phyloP scores from a whole-genome alignment of 805 yeast genomes.

The Yamadazyma akitaensis region DNA sequence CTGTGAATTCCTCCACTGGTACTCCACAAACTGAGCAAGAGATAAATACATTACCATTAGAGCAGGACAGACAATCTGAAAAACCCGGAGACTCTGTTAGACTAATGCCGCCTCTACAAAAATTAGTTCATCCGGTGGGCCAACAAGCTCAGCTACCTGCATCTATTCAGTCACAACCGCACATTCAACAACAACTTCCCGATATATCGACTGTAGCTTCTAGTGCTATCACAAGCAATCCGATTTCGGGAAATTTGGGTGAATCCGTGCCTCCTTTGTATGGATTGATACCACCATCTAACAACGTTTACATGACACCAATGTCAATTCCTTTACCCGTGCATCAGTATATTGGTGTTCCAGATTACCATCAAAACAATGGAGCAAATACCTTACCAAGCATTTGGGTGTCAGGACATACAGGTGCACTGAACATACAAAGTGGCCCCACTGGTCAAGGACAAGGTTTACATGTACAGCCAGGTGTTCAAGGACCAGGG shows the following conservation, averaged over 20 bases:
- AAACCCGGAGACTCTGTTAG: background rate
- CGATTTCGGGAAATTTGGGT: background rate
- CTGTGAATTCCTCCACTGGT: background rate
- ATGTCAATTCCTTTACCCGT: background rate
- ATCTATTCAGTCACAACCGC: background rate
- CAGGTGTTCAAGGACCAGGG: too few relatives aligned
- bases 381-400: background rate
- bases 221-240: background rate
- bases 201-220: background rate
- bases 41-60: background rate
- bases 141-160: background rate
- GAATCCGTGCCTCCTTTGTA: background rate
- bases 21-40: background rate
- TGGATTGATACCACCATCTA: background rate
- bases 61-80: background rate
- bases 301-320: background rate
- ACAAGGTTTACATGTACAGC: background rate
- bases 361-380: background rate
- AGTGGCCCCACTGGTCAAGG: background rate
- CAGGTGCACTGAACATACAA: background rate
- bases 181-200: background rate
- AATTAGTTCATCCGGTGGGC: background rate
- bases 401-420: background rate
- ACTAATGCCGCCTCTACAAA: constrained; percentile 4
- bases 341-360: background rate